These are phyloP conservation scores for Spongispora temasekensis DNA, from an alignment of 1,284 basidiomycete genomes.

Conservation along the genomic window DNA sequence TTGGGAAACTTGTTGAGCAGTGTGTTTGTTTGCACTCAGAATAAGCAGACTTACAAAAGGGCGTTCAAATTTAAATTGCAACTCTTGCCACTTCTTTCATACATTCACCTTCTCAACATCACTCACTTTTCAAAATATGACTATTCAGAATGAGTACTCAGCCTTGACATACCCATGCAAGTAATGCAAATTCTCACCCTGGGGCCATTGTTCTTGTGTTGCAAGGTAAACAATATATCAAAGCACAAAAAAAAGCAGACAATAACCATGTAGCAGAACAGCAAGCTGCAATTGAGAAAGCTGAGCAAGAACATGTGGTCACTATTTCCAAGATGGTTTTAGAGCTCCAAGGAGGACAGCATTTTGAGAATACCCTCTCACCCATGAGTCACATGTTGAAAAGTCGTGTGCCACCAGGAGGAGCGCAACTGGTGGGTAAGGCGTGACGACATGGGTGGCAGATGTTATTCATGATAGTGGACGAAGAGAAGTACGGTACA, in stretches of 20 bases:
- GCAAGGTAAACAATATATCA: background rate
- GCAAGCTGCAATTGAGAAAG: conserved; percentile 1
- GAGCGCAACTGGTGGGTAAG: no score
- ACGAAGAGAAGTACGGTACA: no score
- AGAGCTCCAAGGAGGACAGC: background rate
- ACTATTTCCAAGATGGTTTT: conserved; percentile 5
- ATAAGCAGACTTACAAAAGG: conserved; percentile 1
- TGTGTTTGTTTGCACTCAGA: conserved; percentile 5
- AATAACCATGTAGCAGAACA: background rate
- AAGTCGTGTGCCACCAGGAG: no score
- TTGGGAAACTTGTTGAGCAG: background rate
- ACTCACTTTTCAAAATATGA: background rate
- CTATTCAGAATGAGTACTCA: background rate
- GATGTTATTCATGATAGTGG: no score
- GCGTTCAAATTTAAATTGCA: background rate
- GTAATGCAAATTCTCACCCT: background rate
- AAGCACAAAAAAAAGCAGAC: background rate
- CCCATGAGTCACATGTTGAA: background rate
- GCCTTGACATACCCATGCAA: background rate
- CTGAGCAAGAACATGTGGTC: conserved; percentile 1
- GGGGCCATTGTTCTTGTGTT: background rate
- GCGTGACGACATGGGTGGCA: no score
- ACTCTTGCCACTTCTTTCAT: background rate
- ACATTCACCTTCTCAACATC: background rate
- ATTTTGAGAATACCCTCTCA: background rate